Evolutionary conservation across 1,284 basidiomycete species (phyloP), one percentile per base, ranked within the genome.

Genomic region (Gomphus bonarii): DNA sequence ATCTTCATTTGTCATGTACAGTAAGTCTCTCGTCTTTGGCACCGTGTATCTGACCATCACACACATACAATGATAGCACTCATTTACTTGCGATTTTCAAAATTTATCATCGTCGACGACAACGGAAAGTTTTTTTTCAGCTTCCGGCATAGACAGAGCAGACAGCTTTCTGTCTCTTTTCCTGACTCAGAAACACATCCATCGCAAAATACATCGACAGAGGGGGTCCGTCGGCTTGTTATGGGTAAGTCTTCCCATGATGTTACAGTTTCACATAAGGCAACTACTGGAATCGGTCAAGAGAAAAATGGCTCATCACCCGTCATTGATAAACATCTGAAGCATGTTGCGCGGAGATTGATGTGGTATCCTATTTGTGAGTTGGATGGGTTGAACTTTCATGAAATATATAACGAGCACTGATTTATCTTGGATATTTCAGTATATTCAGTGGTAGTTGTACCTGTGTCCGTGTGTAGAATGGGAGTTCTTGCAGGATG

Each of bases 311-410:
- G 16, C 1, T 33, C n/a, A n/a, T 18, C 38, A 30, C n/a, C 31
- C 1, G 18, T 54, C 20, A 30, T 57, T 14, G 42, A 49, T 49
- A 57, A 35, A 12, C 30, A 36, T 30, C 14, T 55, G 33, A 35
- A 22, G 30, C 18, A 31, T 16, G 36, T 55, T 20, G 54, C 54
- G 5, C 42, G 44, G 7, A 31, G 44, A 28, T 25, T 55, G 28
- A 55, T 55, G 54, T 55, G 54, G 54, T 55, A 55, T 48, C 54
- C 54, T 31, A 35, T 55, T 16, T 14, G 54, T 55, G 43, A 55
- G 42, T 55, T 6, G 8, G 36, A n/a, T 40, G 22, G 14, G 12
- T 10, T 30, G n/a, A 12, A 8, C 9, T 25, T 25, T 2, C 2
- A 25, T 25, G 25, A 25, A 25, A 20, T 12, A 36, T 40, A 9